phyloP scores from a whole-genome alignment of 2,329 filamentous ascomycete species.

The Bertia moriformis region DNA sequence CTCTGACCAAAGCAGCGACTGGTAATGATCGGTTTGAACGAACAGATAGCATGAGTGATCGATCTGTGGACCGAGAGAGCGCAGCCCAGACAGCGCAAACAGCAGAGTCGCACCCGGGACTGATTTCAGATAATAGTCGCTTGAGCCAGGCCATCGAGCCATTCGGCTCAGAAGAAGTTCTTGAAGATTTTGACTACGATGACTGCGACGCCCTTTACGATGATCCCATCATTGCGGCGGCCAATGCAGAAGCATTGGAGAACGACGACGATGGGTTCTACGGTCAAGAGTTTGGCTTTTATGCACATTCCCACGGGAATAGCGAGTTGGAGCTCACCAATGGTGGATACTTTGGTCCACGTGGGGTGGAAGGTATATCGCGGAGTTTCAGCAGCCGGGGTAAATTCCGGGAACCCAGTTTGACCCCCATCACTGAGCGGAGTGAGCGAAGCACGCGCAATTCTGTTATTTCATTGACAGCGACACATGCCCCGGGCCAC shows the following conservation, averaged over 20 bases:
- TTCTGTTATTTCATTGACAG: constrained; percentile 62
- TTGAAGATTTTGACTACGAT: constrained; percentile 48
- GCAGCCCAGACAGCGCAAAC: background rate
- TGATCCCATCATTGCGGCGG: constrained; percentile 82
- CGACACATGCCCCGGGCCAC: constrained; percentile 32
- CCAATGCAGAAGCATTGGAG: constrained; percentile 83
- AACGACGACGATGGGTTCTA: constrained; percentile 91
- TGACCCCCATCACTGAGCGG: constrained; percentile 90
- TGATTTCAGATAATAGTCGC: constrained; percentile 30
- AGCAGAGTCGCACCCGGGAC: constrained; percentile 14
- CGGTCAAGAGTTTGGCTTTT: constrained; percentile 92
- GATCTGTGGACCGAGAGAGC: background rate
- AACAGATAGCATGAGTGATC: background rate
- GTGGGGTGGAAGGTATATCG: constrained; percentile 52
- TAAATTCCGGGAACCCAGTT: constrained; percentile 70
- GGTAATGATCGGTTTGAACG: background rate
- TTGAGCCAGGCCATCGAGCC: constrained; percentile 40
- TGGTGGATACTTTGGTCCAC: constrained; percentile 79
- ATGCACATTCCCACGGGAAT: constrained; percentile 43
- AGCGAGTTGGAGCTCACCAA: constrained; percentile 46
- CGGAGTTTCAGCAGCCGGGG: constrained; percentile 44
- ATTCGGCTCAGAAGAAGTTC: constrained; percentile 28
- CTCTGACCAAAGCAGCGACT: background rate
- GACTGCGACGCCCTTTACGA: constrained; percentile 28
- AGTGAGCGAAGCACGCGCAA: constrained; percentile 94